Base-by-base conservation (phyloP, 192 early-diverging fungal genomes). In the Funneliformis mosseae region DNA sequence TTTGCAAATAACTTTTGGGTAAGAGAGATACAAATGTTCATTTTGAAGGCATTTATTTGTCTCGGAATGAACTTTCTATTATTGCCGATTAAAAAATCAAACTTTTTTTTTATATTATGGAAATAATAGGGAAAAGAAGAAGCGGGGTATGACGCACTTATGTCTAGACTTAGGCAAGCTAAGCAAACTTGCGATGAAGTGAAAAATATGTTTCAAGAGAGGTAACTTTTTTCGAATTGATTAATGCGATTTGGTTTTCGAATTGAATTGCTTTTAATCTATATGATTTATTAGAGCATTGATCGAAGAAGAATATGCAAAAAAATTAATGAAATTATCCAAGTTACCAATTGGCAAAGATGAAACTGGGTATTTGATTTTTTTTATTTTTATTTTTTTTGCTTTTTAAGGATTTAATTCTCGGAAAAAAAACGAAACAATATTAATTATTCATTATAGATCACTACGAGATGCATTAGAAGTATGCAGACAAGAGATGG, bases 141-240 rank as follows among this genome's bases (percentile, higher is more conserved):
- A 85, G 89, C 89, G 4, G 92, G 93, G 27, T 91, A 91, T 74
- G 89, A 90, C 27, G 89, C 87, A 11, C 82, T 94, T 16, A 90
- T 88, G 73, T 85, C 89, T 67, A 89, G 91, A 72, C 88, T 94
- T 82, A 89, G 89, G 77, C 90, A 86, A 80, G 88, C 92, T 38
- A 93, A 93, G 72, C 86, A 89, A 64, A 93, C 93, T 2, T 91
- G 90, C 79, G 85, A 88, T 55, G 93, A 94, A 79, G 83, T 94
- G 7, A 83, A 91, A 75, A 79, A 84, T 21, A 86, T 94, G 83
- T 89, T 92, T 45, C 82, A 86, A 76, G 80, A 85, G 14, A 81
- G 88, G 89, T 91, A 83, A 14, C 59, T 74, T 48, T 45, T 45
- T 25, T 28, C 8, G 68, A 42, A 21, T 28, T 42, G 16, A 28